phyloP scores from a whole-genome alignment of 73 alveolate species.

The Symbiodinium natans region DNA sequence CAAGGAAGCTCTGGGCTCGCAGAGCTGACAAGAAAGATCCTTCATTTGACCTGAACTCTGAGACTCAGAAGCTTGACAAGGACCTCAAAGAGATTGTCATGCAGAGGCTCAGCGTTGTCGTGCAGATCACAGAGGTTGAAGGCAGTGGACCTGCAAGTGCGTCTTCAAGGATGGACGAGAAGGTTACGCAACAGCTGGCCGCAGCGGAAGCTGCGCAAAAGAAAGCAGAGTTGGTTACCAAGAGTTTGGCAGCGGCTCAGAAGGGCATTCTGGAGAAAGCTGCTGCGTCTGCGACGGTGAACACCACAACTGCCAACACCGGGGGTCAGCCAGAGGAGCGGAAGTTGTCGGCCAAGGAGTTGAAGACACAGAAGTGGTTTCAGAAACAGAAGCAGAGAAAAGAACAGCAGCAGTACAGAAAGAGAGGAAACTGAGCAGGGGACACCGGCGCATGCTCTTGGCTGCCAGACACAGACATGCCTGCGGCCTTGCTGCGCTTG shows the following conservation, averaged over 20 bases:
- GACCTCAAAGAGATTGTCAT: neutral
- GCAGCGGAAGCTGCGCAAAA: slow-evolving; percentile 44
- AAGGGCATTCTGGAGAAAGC: slow-evolving; percentile 11
- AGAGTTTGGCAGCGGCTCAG: neutral
- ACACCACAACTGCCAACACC: neutral
- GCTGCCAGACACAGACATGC: neutral
- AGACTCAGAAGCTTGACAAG: slow-evolving; percentile 25
- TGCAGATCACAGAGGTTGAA: neutral
- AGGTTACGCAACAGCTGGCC: slow-evolving; percentile 10
- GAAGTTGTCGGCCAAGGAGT: neutral
- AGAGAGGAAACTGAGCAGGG: neutral
- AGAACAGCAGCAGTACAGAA: neutral
- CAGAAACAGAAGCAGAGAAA: neutral
- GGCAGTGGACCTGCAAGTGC: neutral
- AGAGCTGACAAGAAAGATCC: slow-evolving; percentile 38
- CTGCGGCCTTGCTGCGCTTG: neutral
- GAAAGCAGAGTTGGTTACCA: slow-evolving; percentile 1
- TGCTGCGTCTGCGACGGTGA: neutral
- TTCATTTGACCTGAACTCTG: neutral
- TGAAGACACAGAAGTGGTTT: slow-evolving; percentile 36
- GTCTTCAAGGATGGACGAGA: neutral
- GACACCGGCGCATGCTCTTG: neutral
- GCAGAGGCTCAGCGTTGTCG: neutral
- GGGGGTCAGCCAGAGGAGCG: neutral
- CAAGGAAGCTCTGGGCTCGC: slow-evolving; percentile 21